Evolutionary conservation across 495 filamentous ascomycete genomes (phyloP), one percentile per base, ranked within the genome.

Genomic region (Podospora fimiseda): DNA sequence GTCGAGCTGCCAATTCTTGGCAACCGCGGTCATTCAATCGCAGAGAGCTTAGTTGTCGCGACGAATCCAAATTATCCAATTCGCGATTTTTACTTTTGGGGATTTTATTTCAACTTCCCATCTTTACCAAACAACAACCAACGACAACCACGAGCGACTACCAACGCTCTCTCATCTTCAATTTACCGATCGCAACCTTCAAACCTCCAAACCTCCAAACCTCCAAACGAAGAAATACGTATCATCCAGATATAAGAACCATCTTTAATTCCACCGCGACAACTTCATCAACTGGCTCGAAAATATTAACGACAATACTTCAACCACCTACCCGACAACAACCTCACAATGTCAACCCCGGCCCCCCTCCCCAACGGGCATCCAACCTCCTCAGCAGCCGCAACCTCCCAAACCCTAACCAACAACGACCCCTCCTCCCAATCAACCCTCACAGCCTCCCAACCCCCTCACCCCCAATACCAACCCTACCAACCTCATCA

Each of bases 361-460:
- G 2, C 48, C 11, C 20, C 24, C 19, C 39, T 1, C 4, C 19
- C 4, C 2, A 21, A n/a, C 6, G 36, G 8, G 5, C 5, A 5
- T n/a, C 27, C 16, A 15, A 41, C 71, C 1, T 58, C 62, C 33
- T 64, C 68, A 0, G 55, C 57, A 30, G 43, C 61, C 47, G 59
- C 64, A 9, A 42, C 57, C 51, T 72, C 69, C 23, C 67, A 64
- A 52, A 64, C 51, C 52, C 50, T 64, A 11, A 53, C 61, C 43
- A 69, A 48, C 60, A 70, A 63, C 57, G 36, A 59, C 76, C 77
- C 46, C 51, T 58, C 44, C 59, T 60, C 51, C 50, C 62, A 23
- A 65, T 49, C 52, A n/a, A 43, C 55, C 48, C 21, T 38, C 39
- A 11, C 43, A 6, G 16, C 51, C 21, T 58, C 58, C 21, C 60